Conservation (phyloP, 2,329 filamentous ascomycete genomes). For the Hypoxylon sp. region DNA sequence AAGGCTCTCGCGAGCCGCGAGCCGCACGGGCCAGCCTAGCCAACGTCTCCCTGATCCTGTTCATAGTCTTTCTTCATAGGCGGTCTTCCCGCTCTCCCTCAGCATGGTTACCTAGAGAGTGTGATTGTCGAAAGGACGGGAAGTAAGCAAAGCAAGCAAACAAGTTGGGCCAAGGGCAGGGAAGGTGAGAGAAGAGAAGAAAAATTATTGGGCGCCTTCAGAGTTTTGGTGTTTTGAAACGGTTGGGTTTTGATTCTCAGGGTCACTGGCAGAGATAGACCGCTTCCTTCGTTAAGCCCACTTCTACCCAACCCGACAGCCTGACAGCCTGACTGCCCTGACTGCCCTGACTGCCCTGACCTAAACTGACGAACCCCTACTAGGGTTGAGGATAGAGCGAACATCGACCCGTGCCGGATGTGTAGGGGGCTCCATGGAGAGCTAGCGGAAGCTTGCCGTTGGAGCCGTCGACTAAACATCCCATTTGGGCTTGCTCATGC, state of each 20-base stretch:
- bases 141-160: neutral
- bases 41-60: slow-evolving; percentile 49
- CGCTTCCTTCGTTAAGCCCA: neutral
- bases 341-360: too few relatives aligned
- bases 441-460: slow-evolving; percentile 40
- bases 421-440: slow-evolving; percentile 11
- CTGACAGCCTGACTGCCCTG: too few relatives aligned
- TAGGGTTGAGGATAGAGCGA: slow-evolving; percentile 1
- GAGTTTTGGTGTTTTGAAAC: slow-evolving; percentile 34
- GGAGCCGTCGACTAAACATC: slow-evolving; percentile 38
- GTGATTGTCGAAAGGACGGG: slow-evolving; percentile 4
- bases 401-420: slow-evolving; percentile 36
- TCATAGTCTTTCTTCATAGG: slow-evolving; percentile 45
- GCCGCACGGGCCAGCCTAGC: slow-evolving; percentile 47
- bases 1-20: slow-evolving; percentile 44
- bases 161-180: neutral
- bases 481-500: slow-evolving; percentile 18
- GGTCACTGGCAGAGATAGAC: neutral
- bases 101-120: slow-evolving; percentile 25
- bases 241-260: slow-evolving; percentile 6
- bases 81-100: slow-evolving; percentile 30
- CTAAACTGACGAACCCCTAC: slow-evolving; percentile 3
- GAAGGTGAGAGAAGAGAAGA: slow-evolving; percentile 8
- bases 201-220: neutral
- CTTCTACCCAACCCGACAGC: neutral